phyloP scores from a whole-genome alignment of 1,139 yeast species.

The Kurtzmaniella quercitrusa region DNA sequence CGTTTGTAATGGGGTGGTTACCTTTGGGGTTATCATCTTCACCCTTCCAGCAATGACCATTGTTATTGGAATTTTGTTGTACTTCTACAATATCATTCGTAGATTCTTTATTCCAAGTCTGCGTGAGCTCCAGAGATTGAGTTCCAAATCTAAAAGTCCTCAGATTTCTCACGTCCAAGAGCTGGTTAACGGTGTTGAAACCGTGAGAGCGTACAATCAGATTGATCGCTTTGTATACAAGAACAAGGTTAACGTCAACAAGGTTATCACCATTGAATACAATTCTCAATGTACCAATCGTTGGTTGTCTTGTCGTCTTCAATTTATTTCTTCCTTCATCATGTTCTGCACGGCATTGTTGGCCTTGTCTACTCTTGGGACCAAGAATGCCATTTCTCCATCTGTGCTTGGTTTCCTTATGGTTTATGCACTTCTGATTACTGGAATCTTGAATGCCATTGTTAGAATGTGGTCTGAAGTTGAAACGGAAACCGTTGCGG shows the following conservation, averaged over 20 bases:
- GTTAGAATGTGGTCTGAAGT: conserved; percentile 25
- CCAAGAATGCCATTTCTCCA: conserved; percentile 17
- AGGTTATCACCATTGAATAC: conserved; percentile 11
- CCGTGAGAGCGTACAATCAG: conserved; percentile 23
- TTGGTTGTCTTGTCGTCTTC: conserved; percentile 27
- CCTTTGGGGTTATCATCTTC: conserved; percentile 19
- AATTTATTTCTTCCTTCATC: conserved; percentile 21
- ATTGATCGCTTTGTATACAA: conserved; percentile 18
- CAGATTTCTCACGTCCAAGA: conserved; percentile 26
- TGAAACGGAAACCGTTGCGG: conserved; percentile 22
- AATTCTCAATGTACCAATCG: conserved; percentile 18
- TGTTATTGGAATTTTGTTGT: conserved; percentile 15
- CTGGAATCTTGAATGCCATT: conserved; percentile 19
- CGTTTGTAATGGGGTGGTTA: conserved; percentile 12
- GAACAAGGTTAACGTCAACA: conserved; percentile 14
- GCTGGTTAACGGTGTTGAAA: conserved; percentile 27
- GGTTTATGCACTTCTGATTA: conserved; percentile 22
- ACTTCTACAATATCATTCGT: conserved; percentile 21
- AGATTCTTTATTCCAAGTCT: conserved; percentile 21
- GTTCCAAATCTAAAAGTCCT: conserved; percentile 21
- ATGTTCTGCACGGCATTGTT: conserved; percentile 18
- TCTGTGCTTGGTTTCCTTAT: conserved; percentile 26
- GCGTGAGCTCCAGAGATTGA: conserved; percentile 24
- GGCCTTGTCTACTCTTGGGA: conserved; percentile 16
- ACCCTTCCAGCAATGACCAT: conserved; percentile 23